Evolutionary conservation across 83 land plant species (phyloP).

Genomic region (Picea abies): DNA sequence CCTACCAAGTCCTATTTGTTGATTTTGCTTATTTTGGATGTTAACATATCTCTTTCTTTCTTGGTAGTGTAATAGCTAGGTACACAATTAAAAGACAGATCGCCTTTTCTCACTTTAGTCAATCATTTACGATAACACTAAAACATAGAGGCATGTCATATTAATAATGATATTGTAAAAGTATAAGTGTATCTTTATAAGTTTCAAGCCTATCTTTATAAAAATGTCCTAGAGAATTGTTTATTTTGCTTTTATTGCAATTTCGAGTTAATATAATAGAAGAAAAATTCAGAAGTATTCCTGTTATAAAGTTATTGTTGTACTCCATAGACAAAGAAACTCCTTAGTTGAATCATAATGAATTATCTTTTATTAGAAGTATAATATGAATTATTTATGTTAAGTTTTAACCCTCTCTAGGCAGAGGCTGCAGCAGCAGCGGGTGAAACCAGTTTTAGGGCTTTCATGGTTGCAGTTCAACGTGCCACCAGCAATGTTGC

Average conservation of each 20-base stretch:
- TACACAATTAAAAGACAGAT: background rate
- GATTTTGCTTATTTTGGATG: background rate
- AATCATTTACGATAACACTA: background rate
- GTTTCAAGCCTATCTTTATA: background rate
- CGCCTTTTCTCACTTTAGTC: background rate
- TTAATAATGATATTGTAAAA: background rate
- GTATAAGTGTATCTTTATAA: background rate
- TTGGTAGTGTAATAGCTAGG: background rate
- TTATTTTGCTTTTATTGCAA: no score
- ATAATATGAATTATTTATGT: background rate
- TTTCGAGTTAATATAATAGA: no score
- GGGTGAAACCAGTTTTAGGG: slow-evolving; percentile 13
- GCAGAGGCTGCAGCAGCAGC: slow-evolving; percentile 99
- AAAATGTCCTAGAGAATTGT: no score
- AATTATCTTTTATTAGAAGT: background rate
- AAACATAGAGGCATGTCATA: background rate
- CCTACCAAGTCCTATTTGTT: no score
- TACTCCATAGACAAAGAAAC: background rate
- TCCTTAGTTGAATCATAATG: background rate
- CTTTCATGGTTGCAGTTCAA: no score
- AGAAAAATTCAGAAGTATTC: no score
- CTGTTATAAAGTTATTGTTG: no score
- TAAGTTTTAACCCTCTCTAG: slow-evolving; percentile 37
- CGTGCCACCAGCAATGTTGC: no score
- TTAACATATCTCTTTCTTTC: background rate